Evolutionary conservation across 805 yeast species (phyloP).

Genomic region (Schizosaccharomyces octosporus): DNA sequence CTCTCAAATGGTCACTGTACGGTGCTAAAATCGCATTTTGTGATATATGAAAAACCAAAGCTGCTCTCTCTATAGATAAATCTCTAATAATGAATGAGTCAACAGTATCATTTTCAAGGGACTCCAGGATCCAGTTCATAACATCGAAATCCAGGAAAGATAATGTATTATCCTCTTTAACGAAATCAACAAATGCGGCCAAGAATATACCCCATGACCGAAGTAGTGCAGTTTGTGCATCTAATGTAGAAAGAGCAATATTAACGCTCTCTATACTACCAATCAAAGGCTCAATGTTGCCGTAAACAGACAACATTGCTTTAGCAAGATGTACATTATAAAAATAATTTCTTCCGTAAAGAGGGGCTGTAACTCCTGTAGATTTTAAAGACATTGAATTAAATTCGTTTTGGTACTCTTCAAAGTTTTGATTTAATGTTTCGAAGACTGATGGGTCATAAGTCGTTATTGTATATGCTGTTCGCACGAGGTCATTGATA

Average conservation of each 20-base stretch:
- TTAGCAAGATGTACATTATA: neutral
- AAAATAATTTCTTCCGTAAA: neutral
- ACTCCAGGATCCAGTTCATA: neutral
- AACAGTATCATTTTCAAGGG: neutral
- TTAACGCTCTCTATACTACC: slow-evolving; percentile 32
- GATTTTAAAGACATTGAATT: neutral
- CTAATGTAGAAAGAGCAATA: slow-evolving; percentile 33
- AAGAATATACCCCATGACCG: neutral
- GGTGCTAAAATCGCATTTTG: neutral
- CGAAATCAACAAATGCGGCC: neutral
- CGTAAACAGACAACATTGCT: slow-evolving; percentile 3
- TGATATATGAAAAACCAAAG: neutral
- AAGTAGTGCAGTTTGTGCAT: slow-evolving; percentile 25
- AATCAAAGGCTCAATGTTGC: slow-evolving; percentile 25
- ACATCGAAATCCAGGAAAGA: neutral
- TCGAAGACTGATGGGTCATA: neutral
- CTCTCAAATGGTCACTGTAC: neutral
- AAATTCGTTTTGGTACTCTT: neutral
- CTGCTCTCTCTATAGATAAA: neutral
- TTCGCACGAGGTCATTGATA: neutral
- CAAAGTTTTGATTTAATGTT: neutral
- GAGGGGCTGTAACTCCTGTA: neutral
- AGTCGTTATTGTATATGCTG: neutral
- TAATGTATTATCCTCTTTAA: neutral
- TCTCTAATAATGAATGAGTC: neutral